A percentile compares a stretch with the other conserved stretches of the same genome.
These are phyloP conservation scores for Acanthamoeba triangularis DNA, from an alignment of 208 protist genomes.

Conservation along the genomic window DNA sequence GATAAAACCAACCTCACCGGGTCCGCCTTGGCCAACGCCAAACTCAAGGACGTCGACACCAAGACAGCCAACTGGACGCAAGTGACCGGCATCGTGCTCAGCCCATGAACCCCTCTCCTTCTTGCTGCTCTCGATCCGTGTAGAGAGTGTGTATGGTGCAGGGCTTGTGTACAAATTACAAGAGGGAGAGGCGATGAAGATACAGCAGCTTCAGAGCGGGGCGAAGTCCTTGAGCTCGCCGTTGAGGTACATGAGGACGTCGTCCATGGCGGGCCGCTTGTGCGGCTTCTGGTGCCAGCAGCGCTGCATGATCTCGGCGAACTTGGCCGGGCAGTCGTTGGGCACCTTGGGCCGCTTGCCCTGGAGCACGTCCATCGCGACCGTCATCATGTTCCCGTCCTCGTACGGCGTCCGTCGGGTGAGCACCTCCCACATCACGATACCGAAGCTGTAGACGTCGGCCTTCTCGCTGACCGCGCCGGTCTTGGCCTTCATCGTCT, in stretches of 20 bases:
- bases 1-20: background rate
- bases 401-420: background rate
- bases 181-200: too few species aligned
- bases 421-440: conserved; percentile 41
- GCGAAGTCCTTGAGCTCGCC: background rate
- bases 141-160: too few species aligned
- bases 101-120: too few species aligned
- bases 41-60: conserved; percentile 11
- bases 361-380: conserved; percentile 1
- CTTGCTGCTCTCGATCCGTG: too few species aligned
- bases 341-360: background rate
- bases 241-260: background rate
- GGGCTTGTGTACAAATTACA: too few species aligned
- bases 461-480: background rate
- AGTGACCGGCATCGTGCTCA: background rate
- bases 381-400: background rate
- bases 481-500: background rate
- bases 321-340: background rate
- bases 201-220: too few species aligned
- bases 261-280: background rate
- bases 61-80: conserved; percentile 4
- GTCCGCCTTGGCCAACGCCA: background rate
- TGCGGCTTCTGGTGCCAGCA: conserved; percentile 3
- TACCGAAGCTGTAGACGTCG: conserved; percentile 8
- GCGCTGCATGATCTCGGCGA: background rate